Percentiles rank a stretch among this genome's conserved stretches.
These are phyloP conservation scores for Aspergillus sp. DNA, from an alignment of 2,329 filamentous ascomycete species.

Conservation along the genomic window DNA sequence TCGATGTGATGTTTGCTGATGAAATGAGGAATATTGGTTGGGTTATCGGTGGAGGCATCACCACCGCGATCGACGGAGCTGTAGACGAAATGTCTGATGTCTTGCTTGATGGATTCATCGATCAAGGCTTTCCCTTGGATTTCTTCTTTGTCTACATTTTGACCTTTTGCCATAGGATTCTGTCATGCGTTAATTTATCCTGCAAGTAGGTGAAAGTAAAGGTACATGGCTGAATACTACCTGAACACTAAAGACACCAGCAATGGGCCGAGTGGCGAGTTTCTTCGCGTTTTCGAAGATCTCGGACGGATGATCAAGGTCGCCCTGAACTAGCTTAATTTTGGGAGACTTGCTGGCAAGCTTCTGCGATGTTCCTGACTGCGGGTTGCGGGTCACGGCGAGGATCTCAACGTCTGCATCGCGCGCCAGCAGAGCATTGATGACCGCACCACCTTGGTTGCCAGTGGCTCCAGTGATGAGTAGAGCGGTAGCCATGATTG, in stretches of 20 bases:
- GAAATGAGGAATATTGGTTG: slow-evolving; percentile 64
- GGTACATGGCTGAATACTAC: slow-evolving; percentile 27
- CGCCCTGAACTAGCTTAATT: slow-evolving; percentile 59
- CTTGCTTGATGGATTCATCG: slow-evolving; percentile 57
- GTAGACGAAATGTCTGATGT: slow-evolving; percentile 65
- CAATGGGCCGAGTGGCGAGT: slow-evolving; percentile 45
- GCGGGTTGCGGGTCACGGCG: slow-evolving; percentile 15
- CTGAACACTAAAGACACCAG: slow-evolving; percentile 66
- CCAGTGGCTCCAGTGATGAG: slow-evolving; percentile 18
- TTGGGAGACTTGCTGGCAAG: slow-evolving; percentile 49
- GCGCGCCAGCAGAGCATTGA: slow-evolving; percentile 11
- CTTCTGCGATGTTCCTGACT: slow-evolving; percentile 44
- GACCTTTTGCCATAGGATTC: slow-evolving; percentile 1
- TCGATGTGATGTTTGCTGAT: slow-evolving; percentile 64
- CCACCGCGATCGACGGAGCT: slow-evolving; percentile 65
- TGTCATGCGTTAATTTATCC: background rate
- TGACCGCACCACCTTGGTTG: slow-evolving; percentile 17
- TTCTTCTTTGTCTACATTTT: slow-evolving; percentile 41
- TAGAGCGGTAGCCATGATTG: slow-evolving; percentile 12
- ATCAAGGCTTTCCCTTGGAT: slow-evolving; percentile 61
- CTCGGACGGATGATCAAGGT: slow-evolving; percentile 53
- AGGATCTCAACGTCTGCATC: slow-evolving; percentile 18
- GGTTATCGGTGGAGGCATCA: slow-evolving; percentile 52
- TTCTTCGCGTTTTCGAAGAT: slow-evolving; percentile 54
- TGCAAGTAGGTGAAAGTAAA: too few relatives aligned